These are phyloP conservation scores for Sordariomycetes sp. DNA, from an alignment of 2,329 filamentous ascomycete genomes.

Conservation along the genomic window DNA sequence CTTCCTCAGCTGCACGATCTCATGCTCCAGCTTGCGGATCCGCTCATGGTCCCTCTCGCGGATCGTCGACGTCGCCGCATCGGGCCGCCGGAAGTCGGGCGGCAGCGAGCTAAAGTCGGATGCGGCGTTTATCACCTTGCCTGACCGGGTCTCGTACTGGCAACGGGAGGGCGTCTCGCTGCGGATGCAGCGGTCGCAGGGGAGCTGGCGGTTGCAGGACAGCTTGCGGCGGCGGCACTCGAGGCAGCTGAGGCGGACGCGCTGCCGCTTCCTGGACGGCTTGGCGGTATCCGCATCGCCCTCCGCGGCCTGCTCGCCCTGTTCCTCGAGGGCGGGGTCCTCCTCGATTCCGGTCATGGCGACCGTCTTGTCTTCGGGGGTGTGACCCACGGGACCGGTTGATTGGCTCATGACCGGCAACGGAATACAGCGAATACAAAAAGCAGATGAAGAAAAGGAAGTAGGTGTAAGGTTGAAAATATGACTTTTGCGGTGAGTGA, in stretches of 20 bases:
- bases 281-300: not conserved
- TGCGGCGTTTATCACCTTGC: constrained; percentile 33
- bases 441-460: not conserved
- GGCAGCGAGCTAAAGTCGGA: constrained; percentile 22
- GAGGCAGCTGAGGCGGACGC: constrained; percentile 44
- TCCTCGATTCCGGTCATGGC: not conserved
- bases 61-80: constrained; percentile 22
- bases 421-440: not conserved
- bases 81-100: constrained; percentile 26
- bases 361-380: not conserved
- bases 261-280: constrained; percentile 35
- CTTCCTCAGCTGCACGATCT: constrained; percentile 42
- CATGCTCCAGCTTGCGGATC: constrained; percentile 44
- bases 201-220: constrained; percentile 47
- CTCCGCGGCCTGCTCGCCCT: not conserved
- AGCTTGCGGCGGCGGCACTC: constrained; percentile 48
- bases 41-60: constrained; percentile 40
- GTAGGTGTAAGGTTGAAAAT: not conserved
- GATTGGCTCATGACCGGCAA: not conserved
- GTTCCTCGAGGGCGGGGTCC: not conserved
- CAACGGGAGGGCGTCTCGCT: constrained; percentile 46
- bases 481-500: not conserved
- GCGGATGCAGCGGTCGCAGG: constrained; percentile 49
- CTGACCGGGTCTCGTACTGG: constrained; percentile 43
- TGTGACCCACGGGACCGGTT: not conserved